Percentiles rank a stretch among this genome's conserved stretches.
Evolutionary conservation across 345 rosid genomes (phyloP).

Genomic region (Camelina laxa): DNA sequence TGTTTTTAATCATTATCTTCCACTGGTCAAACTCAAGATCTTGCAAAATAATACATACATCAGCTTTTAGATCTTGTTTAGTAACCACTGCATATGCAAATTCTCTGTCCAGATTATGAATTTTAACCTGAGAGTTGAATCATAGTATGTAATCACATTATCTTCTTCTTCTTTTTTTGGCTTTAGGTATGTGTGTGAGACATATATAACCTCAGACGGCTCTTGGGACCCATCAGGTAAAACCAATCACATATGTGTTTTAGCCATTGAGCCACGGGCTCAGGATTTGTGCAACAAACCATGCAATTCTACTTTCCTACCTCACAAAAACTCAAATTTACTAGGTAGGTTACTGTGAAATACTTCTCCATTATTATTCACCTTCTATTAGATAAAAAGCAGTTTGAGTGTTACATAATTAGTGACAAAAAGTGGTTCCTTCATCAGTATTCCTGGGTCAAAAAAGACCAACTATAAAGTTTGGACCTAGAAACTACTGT

Average conservation of each 20-base stretch:
- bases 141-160: conserved; percentile 5
- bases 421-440: conserved; percentile 39
- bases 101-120: conserved; percentile 29
- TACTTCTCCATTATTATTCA: conserved; percentile 13
- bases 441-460: conserved; percentile 40
- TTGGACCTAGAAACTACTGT: conserved; percentile 26
- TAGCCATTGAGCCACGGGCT: conserved; percentile 80
- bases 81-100: conserved; percentile 37
- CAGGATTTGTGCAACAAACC: conserved; percentile 37
- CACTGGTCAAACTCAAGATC: conserved; percentile 41
- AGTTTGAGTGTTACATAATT: conserved; percentile 28
- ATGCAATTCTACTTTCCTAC: conserved; percentile 34
- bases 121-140: conserved; percentile 29
- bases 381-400: conserved; percentile 22
- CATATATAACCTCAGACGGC: conserved; percentile 28
- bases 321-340: not conserved
- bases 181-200: conserved; percentile 31
- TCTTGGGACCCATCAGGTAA: conserved; percentile 41
- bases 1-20: conserved; percentile 41
- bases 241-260: conserved; percentile 13
- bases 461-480: conserved; percentile 5
- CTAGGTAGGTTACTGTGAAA: conserved; percentile 59
- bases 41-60: conserved; percentile 28
- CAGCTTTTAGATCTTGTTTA: conserved; percentile 37
- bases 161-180: not conserved